Evolutionary conservation across 2,329 filamentous ascomycete species (phyloP).

Genomic region (Hirsutella minnesotensis): DNA sequence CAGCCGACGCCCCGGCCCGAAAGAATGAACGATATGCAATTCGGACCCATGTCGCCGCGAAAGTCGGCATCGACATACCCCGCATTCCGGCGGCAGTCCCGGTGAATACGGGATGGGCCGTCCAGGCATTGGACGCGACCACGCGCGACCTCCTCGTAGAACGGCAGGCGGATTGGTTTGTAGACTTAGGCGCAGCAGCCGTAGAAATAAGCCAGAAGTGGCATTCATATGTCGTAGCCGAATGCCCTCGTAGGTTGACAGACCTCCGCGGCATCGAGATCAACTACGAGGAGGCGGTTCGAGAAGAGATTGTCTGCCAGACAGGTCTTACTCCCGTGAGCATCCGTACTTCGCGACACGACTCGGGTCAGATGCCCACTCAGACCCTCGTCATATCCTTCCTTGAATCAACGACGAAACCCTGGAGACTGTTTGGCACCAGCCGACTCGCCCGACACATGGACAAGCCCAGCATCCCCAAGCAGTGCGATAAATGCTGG

Average conservation of each 20-base stretch:
- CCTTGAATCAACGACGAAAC: slow-evolving; percentile 1
- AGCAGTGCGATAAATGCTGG: slow-evolving; percentile 3
- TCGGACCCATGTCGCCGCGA: slow-evolving; percentile 4
- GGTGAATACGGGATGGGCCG: too few species aligned
- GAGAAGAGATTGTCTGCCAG: slow-evolving; percentile 1
- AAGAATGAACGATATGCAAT: slow-evolving; percentile 5
- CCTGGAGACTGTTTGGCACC: slow-evolving; percentile 2
- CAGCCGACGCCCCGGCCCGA: slow-evolving; percentile 5
- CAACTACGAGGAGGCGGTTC: not conserved
- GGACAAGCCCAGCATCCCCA: not conserved
- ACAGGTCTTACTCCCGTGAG: slow-evolving; percentile 1
- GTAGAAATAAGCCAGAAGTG: too few species aligned
- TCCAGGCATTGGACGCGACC: too few species aligned
- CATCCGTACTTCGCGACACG: not conserved
- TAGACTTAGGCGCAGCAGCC: too few species aligned
- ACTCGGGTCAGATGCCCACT: not conserved
- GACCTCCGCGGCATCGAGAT: not conserved
- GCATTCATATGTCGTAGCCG: too few species aligned
- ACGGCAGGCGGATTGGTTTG: too few species aligned
- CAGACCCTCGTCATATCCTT: slow-evolving; percentile 2
- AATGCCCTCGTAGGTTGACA: not conserved
- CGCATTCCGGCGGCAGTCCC: slow-evolving; percentile 5
- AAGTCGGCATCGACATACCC: slow-evolving; percentile 4
- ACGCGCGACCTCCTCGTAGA: too few species aligned
- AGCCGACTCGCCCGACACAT: slow-evolving; percentile 2